Conservation (phyloP, 352 stramenopile genomes). For the Phytophthora agathidicida region DNA sequence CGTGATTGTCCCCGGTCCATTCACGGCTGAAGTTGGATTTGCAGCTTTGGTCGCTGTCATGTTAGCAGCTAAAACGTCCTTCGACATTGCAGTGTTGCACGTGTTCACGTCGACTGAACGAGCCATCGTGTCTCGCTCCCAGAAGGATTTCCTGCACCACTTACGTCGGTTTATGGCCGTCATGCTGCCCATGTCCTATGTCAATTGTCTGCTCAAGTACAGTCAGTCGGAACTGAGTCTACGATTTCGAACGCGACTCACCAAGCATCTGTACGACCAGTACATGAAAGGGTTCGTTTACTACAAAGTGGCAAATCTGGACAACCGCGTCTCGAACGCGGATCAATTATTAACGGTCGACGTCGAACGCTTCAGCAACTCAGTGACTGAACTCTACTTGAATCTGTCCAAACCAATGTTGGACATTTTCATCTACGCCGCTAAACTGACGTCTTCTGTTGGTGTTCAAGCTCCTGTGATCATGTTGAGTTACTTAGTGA, state of each 20-base stretch:
- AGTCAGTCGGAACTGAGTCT: constrained; percentile 81
- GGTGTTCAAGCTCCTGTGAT: constrained; percentile 71
- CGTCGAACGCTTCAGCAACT: constrained; percentile 85
- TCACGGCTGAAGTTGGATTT: constrained; percentile 68
- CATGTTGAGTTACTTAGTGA: constrained; percentile 74
- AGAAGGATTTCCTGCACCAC: constrained; percentile 60
- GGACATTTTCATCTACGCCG: constrained; percentile 81
- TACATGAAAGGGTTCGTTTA: constrained; percentile 91
- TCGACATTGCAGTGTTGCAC: constrained; percentile 74
- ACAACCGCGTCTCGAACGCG: constrained; percentile 88
- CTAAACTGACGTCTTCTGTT: constrained; percentile 73
- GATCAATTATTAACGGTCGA: constrained; percentile 89
- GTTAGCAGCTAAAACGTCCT: constrained; percentile 66
- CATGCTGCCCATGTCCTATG: constrained; percentile 79
- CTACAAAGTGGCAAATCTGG: constrained; percentile 92
- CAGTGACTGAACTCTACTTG: constrained; percentile 85
- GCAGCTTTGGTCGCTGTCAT: constrained; percentile 60
- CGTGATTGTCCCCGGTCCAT: constrained; percentile 63
- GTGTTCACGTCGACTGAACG: constrained; percentile 76
- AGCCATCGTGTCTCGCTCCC: constrained; percentile 70
- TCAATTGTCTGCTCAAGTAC: constrained; percentile 86
- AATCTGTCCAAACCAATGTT: constrained; percentile 89
- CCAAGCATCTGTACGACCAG: constrained; percentile 78
- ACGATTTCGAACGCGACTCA: constrained; percentile 85
- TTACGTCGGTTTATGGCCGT: constrained; percentile 68